These are phyloP conservation scores for Colletotrichum truncatum DNA, from an alignment of 2,329 filamentous ascomycete genomes.

Conservation along the genomic window DNA sequence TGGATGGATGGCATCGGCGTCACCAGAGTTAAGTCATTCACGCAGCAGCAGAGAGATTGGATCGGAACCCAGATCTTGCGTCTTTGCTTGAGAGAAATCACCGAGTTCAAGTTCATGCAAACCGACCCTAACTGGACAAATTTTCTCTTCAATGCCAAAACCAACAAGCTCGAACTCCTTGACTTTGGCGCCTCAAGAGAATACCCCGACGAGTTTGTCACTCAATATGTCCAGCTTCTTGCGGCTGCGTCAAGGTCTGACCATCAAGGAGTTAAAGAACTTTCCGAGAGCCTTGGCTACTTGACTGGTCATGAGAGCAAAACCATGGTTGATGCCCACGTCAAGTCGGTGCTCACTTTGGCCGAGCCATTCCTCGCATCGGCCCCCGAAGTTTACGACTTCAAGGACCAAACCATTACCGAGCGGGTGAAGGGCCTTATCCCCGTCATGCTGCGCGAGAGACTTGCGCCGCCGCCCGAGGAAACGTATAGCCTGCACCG, in stretches of 20 bases:
- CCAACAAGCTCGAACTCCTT: constrained; percentile 83
- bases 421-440: constrained; percentile 90
- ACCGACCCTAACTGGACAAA: constrained; percentile 99
- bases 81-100: constrained; percentile 91
- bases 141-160: constrained; percentile 85
- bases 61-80: constrained; percentile 94
- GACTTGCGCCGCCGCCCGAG: constrained; percentile 90
- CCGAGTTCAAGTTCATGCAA: constrained; percentile 98
- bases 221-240: constrained; percentile 81
- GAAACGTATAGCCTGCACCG: constrained; percentile 97
- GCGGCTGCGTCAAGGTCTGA: constrained; percentile 81
- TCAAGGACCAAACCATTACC: constrained; percentile 93
- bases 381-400: constrained; percentile 89
- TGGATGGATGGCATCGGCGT: constrained; percentile 88
- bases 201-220: constrained; percentile 82
- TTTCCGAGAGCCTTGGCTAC: constrained; percentile 86
- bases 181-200: constrained; percentile 95
- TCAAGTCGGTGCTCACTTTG: constrained; percentile 87
- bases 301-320: constrained; percentile 89
- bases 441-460: constrained; percentile 90
- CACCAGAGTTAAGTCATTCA: constrained; percentile 79
- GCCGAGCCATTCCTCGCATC: constrained; percentile 86
- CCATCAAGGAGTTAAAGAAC: constrained; percentile 66
- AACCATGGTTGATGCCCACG: constrained; percentile 89
- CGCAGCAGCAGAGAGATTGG: constrained; percentile 90